Conservation (phyloP, 179 eudicot species). For the Actinidia chinensis region DNA sequence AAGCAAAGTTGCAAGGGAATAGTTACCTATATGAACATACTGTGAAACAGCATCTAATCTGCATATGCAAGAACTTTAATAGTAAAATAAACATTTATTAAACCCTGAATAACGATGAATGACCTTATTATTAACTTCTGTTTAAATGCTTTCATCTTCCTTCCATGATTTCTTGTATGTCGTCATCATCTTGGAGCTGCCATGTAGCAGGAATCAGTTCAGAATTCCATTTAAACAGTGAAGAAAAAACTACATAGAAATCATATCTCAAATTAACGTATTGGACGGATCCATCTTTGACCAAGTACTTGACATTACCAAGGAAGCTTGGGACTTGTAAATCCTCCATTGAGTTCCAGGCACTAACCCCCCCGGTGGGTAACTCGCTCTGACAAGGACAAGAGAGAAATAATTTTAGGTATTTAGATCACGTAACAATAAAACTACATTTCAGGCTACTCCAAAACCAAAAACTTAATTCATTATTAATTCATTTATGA, state of each 20-base stretch:
- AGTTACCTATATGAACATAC: neutral
- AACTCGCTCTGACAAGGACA: slow-evolving; percentile 69
- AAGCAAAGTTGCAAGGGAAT: neutral
- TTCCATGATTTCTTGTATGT: slow-evolving; percentile 60
- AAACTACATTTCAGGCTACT: no score
- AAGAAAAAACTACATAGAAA: neutral
- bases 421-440: no score
- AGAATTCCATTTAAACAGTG: neutral
- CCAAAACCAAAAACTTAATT: no score
- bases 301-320: slow-evolving; percentile 47
- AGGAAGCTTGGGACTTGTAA: slow-evolving; percentile 87
- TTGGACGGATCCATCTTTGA: neutral
- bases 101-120: neutral
- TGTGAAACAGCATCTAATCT: neutral
- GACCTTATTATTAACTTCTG: slow-evolving; percentile 54
- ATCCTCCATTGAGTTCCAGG: slow-evolving; percentile 97
- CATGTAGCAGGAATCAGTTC: slow-evolving; percentile 13
- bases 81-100: slow-evolving; percentile 9
- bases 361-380: slow-evolving; percentile 99
- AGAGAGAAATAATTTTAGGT: no score
- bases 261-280: neutral
- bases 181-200: slow-evolving; percentile 94
- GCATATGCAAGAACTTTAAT: neutral
- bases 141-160: slow-evolving; percentile 58
- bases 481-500: no score